A percentile compares a stretch with the other conserved stretches of the same genome.
These are phyloP conservation scores for Beta macrorhiza DNA, from an alignment of 179 eudicot species.

Conservation along the genomic window DNA sequence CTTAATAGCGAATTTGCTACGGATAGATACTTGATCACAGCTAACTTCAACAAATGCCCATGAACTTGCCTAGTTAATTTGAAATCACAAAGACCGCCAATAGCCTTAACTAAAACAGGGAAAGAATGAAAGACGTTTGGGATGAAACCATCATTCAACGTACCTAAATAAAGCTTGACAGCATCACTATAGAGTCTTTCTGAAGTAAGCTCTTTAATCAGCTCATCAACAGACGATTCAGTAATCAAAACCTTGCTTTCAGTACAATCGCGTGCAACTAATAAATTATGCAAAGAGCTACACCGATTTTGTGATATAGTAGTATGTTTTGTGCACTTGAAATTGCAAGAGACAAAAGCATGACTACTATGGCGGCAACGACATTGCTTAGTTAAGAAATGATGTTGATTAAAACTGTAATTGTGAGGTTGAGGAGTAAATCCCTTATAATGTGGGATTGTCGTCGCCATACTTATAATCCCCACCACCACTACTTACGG, in stretches of 20 bases:
- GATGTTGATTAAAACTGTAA: slow-evolving; percentile 6
- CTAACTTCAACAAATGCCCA: slow-evolving; percentile 44
- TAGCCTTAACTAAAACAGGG: slow-evolving; percentile 60
- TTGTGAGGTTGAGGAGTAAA: slow-evolving; percentile 20
- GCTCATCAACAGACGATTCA: slow-evolving; percentile 26
- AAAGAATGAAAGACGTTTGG: slow-evolving; percentile 28
- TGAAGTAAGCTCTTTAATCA: slow-evolving; percentile 28
- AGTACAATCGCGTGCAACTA: background rate
- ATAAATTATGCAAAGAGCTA: slow-evolving; percentile 1
- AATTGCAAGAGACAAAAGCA: slow-evolving; percentile 20
- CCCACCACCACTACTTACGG: slow-evolving; percentile 2
- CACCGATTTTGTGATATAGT: slow-evolving; percentile 14
- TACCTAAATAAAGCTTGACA: slow-evolving; percentile 29
- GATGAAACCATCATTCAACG: slow-evolving; percentile 20
- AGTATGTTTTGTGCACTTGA: slow-evolving; percentile 8
- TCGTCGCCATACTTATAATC: slow-evolving; percentile 8
- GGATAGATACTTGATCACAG: slow-evolving; percentile 52
- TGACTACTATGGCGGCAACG: background rate
- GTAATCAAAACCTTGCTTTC: background rate
- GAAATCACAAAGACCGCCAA: slow-evolving; percentile 49
- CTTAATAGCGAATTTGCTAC: slow-evolving; percentile 65
- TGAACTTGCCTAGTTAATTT: slow-evolving; percentile 44
- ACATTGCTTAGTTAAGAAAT: slow-evolving; percentile 3
- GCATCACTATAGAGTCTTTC: slow-evolving; percentile 31
- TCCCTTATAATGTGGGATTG: slow-evolving; percentile 11